These are phyloP conservation scores for Sugiyamaella marilandica DNA, from an alignment of 805 yeast species.

Conservation along the genomic window DNA sequence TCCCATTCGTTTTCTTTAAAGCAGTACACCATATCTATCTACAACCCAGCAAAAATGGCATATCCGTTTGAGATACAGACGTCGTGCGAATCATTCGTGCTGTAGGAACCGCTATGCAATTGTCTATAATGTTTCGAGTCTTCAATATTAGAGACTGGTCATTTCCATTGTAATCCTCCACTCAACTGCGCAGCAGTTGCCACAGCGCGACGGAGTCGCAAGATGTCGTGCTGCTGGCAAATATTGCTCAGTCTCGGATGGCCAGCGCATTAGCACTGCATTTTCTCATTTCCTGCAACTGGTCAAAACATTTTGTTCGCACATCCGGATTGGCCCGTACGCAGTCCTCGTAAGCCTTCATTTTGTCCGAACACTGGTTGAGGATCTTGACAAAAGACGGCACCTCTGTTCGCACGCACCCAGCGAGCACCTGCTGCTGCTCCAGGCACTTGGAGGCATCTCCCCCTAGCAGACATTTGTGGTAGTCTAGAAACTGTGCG, in stretches of 20 bases:
- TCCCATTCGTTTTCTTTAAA: too few species aligned
- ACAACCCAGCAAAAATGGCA: too few species aligned
- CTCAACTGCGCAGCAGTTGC: too few species aligned
- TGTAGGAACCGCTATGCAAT: too few species aligned
- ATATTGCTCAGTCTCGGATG: background rate
- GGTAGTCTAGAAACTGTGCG: slow-evolving; percentile 63
- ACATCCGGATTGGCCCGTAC: slow-evolving; percentile 42
- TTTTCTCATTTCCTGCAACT: slow-evolving; percentile 52
- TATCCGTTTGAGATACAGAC: too few species aligned
- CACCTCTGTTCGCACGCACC: slow-evolving; percentile 59
- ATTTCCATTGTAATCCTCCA: too few species aligned
- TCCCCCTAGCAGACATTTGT: slow-evolving; percentile 62
- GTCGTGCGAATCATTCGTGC: too few species aligned
- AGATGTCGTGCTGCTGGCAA: too few species aligned
- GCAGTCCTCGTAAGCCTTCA: slow-evolving; percentile 65
- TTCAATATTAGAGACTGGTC: too few species aligned
- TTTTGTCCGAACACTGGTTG: slow-evolving; percentile 50
- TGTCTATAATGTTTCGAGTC: too few species aligned
- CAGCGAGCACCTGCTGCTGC: slow-evolving; percentile 54
- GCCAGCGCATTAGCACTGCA: slow-evolving; percentile 49
- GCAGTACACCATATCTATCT: too few species aligned
- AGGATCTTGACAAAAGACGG: slow-evolving; percentile 71
- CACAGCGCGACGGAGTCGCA: too few species aligned
- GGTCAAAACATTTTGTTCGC: slow-evolving; percentile 49
- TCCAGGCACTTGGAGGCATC: slow-evolving; percentile 46